phyloP scores from a whole-genome alignment of 352 stramenopile species.

The Globisporangium nunn region DNA sequence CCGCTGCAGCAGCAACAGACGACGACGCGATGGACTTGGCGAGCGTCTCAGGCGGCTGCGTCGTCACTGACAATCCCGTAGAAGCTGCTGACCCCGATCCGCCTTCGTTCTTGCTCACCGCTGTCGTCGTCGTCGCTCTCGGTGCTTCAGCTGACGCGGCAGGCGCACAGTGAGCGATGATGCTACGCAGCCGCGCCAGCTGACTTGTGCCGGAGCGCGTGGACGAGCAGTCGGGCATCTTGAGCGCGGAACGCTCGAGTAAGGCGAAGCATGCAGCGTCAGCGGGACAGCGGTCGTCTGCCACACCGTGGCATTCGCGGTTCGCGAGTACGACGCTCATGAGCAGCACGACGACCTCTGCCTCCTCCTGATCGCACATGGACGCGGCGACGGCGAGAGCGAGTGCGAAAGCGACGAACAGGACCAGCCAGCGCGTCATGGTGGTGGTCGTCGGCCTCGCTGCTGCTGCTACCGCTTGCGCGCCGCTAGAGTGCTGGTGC shows the following conservation, averaged over 20 bases:
- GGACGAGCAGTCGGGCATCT: conserved; percentile 9
- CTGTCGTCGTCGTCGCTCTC: not conserved
- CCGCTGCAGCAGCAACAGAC: not conserved
- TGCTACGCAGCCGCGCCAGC: not conserved
- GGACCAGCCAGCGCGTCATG: not conserved
- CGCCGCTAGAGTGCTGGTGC: too few relatives aligned
- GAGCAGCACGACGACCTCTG: conserved; percentile 3
- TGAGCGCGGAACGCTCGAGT: conserved; percentile 3
- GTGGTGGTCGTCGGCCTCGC: not conserved
- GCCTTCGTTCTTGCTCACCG: not conserved
- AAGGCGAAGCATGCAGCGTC: not conserved
- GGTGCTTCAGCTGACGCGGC: not conserved
- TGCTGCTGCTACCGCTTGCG: too few relatives aligned
- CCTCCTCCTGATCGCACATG: conserved; percentile 1
- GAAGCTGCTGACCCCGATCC: not conserved
- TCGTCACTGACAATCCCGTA: not conserved
- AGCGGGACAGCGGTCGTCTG: conserved; percentile 5
- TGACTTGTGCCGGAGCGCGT: not conserved
- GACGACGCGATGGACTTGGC: not conserved
- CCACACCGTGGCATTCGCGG: conserved; percentile 4
- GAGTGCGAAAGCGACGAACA: not conserved
- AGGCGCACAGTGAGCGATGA: not conserved
- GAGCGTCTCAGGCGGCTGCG: not conserved
- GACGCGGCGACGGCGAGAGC: not conserved
- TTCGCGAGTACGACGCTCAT: conserved; percentile 7